These are phyloP conservation scores for Xanthoceras sorbifolium DNA, from an alignment of 345 rosid species.

Conservation along the genomic window DNA sequence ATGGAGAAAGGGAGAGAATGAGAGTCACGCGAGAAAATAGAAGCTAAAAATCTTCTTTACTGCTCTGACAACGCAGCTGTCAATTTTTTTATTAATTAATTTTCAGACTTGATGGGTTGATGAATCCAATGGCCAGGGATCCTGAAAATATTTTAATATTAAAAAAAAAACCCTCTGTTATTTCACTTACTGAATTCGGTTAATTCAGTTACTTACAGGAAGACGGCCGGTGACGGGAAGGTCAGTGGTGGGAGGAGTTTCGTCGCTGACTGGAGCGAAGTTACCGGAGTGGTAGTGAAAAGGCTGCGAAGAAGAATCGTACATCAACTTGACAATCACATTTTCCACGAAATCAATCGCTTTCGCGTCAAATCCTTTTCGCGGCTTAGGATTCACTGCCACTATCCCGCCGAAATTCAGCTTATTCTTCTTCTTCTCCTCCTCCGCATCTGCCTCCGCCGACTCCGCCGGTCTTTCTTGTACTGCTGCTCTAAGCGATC, in stretches of 20 bases:
- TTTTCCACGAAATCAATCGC: conserved; percentile 66
- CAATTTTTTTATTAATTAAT: no score
- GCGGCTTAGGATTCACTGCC: conserved; percentile 64
- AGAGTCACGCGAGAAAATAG: no score
- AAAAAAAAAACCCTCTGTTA: no score
- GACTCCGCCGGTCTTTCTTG: background rate
- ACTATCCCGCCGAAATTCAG: conserved; percentile 30
- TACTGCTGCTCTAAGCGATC: conserved; percentile 5
- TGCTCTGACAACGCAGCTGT: no score
- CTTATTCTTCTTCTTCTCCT: conserved; percentile 25
- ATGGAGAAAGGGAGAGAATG: no score
- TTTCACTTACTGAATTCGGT: no score
- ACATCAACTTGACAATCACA: conserved; percentile 66
- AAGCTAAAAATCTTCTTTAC: no score
- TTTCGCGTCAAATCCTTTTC: conserved; percentile 61
- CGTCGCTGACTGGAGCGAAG: conserved; percentile 69
- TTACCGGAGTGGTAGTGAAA: conserved; percentile 85
- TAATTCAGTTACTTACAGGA: conserved; percentile 50
- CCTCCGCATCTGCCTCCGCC: conserved; percentile 19
- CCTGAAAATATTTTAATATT: no score
- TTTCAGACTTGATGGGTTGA: no score
- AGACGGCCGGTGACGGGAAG: conserved; percentile 76
- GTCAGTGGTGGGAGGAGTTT: conserved; percentile 69
- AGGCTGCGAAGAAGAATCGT: conserved; percentile 68
- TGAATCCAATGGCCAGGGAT: no score